These are phyloP conservation scores for Aureobasidium pullulans DNA, from an alignment of 2,329 filamentous ascomycete genomes.

Conservation along the genomic window DNA sequence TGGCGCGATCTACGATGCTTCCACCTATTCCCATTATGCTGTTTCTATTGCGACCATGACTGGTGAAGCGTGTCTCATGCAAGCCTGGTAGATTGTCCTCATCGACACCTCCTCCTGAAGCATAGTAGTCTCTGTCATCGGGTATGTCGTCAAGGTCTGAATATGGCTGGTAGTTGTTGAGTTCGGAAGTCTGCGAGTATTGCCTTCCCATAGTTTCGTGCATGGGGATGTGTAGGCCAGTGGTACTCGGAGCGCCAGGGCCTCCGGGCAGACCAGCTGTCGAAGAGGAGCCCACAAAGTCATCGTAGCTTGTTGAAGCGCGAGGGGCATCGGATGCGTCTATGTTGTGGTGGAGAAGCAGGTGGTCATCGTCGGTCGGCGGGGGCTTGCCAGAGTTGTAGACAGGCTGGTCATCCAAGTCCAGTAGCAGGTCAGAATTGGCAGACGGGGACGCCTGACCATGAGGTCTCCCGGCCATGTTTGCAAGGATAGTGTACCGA, in stretches of 20 bases:
- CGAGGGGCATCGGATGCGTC: slow-evolving; percentile 56
- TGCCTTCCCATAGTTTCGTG: slow-evolving; percentile 34
- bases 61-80: slow-evolving; percentile 44
- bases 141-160: slow-evolving; percentile 78
- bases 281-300: slow-evolving; percentile 68
- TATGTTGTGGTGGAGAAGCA: slow-evolving; percentile 67
- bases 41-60: slow-evolving; percentile 57
- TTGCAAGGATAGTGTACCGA: slow-evolving; percentile 16
- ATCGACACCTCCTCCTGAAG: slow-evolving; percentile 51
- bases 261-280: slow-evolving; percentile 37
- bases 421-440: slow-evolving; percentile 53
- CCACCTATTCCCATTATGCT: slow-evolving; percentile 83
- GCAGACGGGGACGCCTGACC: slow-evolving; percentile 39
- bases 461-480: slow-evolving; percentile 49
- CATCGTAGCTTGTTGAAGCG: slow-evolving; percentile 88
- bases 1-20: slow-evolving; percentile 73
- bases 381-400: slow-evolving; percentile 73
- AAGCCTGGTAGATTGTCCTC: slow-evolving; percentile 47
- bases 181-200: slow-evolving; percentile 69
- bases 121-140: slow-evolving; percentile 73
- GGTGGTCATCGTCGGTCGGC: slow-evolving; percentile 71
- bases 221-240: slow-evolving; percentile 33
- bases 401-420: slow-evolving; percentile 59
- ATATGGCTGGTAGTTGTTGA: slow-evolving; percentile 86
- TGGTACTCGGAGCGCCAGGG: slow-evolving; percentile 31